These are phyloP conservation scores for Globisporangium iwayamae DNA, from an alignment of 352 stramenopile species.

Conservation along the genomic window DNA sequence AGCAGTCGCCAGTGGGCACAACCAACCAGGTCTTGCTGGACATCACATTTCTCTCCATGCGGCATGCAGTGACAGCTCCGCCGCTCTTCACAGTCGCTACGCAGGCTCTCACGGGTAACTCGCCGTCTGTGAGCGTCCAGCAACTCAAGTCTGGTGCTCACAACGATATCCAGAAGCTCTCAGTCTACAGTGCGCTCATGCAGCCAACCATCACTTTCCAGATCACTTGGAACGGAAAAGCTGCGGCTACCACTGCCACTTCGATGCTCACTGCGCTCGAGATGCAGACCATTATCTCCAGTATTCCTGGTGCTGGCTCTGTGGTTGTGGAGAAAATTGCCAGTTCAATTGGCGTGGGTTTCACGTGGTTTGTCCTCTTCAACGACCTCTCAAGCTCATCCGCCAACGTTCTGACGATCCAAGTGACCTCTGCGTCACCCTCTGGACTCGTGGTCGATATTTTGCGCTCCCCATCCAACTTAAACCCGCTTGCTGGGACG, in stretches of 20 bases:
- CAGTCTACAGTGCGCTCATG: constrained; percentile 30
- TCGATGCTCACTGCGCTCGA: constrained; percentile 29
- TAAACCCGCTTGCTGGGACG: constrained; percentile 35
- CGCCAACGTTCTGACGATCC: constrained; percentile 12
- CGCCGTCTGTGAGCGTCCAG: constrained; percentile 14
- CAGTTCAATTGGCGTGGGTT: constrained; percentile 35
- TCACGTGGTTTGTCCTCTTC: constrained; percentile 38
- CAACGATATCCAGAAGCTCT: constrained; percentile 39
- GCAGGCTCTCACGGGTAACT: constrained; percentile 20
- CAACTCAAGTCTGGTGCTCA: constrained; percentile 15
- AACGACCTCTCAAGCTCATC: constrained; percentile 19
- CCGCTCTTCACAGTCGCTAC: constrained; percentile 18
- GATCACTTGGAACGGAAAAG: constrained; percentile 36
- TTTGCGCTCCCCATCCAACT: constrained; percentile 22
- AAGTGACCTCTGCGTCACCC: constrained; percentile 12
- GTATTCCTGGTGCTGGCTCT: constrained; percentile 28
- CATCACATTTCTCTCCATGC: constrained; percentile 35
- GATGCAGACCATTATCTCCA: constrained; percentile 25
- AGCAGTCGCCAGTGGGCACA: constrained; percentile 16
- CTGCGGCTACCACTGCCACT: constrained; percentile 18
- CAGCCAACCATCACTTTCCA: constrained; percentile 24
- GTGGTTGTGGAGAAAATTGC: constrained; percentile 33
- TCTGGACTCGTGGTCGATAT: constrained; percentile 29
- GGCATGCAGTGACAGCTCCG: constrained; percentile 17
- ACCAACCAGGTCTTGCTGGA: constrained; percentile 23